phyloP scores from a whole-genome alignment of 2,329 filamentous ascomycete genomes.

The Aspergillus fructus region DNA sequence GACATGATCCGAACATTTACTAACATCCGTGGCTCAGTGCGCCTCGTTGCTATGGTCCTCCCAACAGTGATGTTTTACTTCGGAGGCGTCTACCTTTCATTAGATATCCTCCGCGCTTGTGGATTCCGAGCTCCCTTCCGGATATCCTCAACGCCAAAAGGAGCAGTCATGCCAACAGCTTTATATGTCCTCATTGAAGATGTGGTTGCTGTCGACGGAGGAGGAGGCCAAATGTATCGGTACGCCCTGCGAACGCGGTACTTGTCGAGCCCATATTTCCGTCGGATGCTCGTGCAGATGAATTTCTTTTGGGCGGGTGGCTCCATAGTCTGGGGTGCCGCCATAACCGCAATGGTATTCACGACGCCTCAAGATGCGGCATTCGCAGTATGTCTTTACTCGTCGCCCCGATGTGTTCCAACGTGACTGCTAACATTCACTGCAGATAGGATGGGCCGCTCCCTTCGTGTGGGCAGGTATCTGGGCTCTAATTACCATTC shows the following conservation, averaged over 20 bases:
- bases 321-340: conserved; percentile 47
- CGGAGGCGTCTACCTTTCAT: conserved; percentile 40
- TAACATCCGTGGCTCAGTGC: conserved; percentile 27
- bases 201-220: conserved; percentile 65
- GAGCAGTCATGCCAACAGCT: conserved; percentile 58
- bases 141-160: conserved; percentile 63
- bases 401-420: neutral
- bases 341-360: conserved; percentile 51
- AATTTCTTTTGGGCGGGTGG: conserved; percentile 60
- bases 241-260: conserved; percentile 53
- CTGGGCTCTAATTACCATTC: conserved; percentile 47
- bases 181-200: conserved; percentile 68
- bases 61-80: conserved; percentile 49
- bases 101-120: conserved; percentile 42
- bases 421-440: conserved; percentile 7
- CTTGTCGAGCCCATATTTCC: conserved; percentile 54
- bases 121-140: conserved; percentile 58
- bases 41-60: conserved; percentile 45
- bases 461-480: conserved; percentile 41
- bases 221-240: conserved; percentile 56
- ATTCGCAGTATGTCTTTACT: conserved; percentile 41
- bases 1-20: neutral
- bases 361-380: conserved; percentile 49
- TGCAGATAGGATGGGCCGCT: conserved; percentile 19
- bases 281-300: conserved; percentile 54